Base-by-base conservation (phyloP, 2,329 filamentous ascomycete genomes). In the Fusarium xylarioides region DNA sequence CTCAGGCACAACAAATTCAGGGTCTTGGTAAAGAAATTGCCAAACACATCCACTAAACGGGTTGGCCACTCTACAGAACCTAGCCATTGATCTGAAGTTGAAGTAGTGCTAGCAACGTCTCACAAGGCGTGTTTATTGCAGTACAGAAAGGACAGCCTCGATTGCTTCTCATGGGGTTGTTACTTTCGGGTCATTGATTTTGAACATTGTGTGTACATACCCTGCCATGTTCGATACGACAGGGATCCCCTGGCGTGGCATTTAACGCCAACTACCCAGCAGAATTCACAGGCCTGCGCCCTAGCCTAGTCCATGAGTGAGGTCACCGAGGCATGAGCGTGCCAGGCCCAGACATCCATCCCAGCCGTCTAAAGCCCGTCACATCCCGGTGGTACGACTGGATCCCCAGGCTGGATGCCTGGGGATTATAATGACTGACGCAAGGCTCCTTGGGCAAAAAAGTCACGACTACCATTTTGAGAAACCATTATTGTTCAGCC, bases 291-390 rank as follows among this genome's bases (percentile, higher is more conserved):
- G 30, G n/a, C 50, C 56, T 47, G 62, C 46, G 56, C 49, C 54
- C 30, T 50, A 55, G 49, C 54, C 30, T 50, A 55, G 49, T 55
- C 59, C 46, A 63, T 42, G 56, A 54, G 57, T 58, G 64, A 68
- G 59, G 60, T 64, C 68, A 71, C 63, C 28, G 50, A 65, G 66
- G 63, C 65, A 42, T 56, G 57, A 67, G 42, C 52, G 63, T 50
- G 56, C 62, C 63, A 68, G 65, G 59, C 58, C 52, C 74, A 71
- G 69, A 70, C 43, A 74, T 74, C 67, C 50, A 76, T 75, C 69
- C 62, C 70, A 77, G 76, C 74, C 74, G 53, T 75, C 42, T 47
- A 49, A 49, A 72, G 52, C 62, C 60, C 60, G 62, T 71, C 54
- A 73, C 61, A 53, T 66, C 65, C 59, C 47, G 61, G 47, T 54